Evolutionary conservation across 1,284 basidiomycete species (phyloP), one percentile per base, ranked within the genome.

Genomic region (Boletellus dicymbophilus): DNA sequence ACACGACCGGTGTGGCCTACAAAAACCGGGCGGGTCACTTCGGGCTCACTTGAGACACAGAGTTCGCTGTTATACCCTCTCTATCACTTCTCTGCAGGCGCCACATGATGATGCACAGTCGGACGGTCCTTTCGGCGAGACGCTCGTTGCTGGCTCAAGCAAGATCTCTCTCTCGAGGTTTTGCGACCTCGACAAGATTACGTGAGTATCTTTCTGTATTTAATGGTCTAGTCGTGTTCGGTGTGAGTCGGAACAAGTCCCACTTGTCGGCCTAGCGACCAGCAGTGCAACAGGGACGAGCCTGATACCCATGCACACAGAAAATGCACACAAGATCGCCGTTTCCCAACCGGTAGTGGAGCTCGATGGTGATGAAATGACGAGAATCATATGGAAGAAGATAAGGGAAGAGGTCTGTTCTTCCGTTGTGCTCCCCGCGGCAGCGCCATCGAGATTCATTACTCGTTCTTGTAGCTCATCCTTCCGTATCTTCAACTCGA

Each of bases 321-420:
- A 63, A 49, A 64, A 57, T 41, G 44, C 52, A 12, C 54, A 71
- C 54, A 89, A 86, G 65, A 97, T 98, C 70, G 82, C 81, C 39
- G 94, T 97, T 54, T 75, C 82, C 64, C 94, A 95, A 67, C 95
- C 96, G 20, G 84, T 99, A 54, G 95, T 98, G 52, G 95, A 98
- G 78, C 85, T 98, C 49, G 94, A 97, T 70, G 94, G 94, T 46
- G 94, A 97, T 72, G 94, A 97, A 74, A 96, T 96, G 94, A 97
- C 94, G 36, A 81, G 94, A 60, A 95, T 97, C 62, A 97, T 98
- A 71, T 98, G 95, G 95, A 93, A 97, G 81, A 97, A 96, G 81
- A 98, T 98, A 69, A 82, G 93, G 51, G 90, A 98, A 64, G 93
- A 98, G 81, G 91, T 93, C 53, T 49, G 79, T 71, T 39, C 39